phyloP scores from a whole-genome alignment of 1,284 basidiomycete genomes.

The Amylostereum chailletii region DNA sequence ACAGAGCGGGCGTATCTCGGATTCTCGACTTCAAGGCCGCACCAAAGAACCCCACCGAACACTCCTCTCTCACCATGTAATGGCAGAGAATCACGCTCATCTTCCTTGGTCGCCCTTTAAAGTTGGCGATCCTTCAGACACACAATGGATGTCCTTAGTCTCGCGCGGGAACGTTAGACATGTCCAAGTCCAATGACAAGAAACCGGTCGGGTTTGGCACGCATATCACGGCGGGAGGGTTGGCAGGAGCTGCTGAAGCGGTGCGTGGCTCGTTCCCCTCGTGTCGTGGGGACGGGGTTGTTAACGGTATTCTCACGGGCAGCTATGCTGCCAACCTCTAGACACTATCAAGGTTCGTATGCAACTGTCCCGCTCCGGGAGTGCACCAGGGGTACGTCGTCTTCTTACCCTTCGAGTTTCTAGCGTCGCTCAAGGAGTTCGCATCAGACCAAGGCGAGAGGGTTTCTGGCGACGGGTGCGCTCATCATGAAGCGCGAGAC shows the following conservation, averaged over 20 bases:
- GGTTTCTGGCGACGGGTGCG: constrained; percentile 88
- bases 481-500: constrained; percentile 91
- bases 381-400: constrained; percentile 65
- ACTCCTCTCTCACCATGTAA: too few species aligned
- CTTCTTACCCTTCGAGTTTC: background rate
- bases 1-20: too few species aligned
- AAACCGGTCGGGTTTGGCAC: constrained; percentile 79
- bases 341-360: constrained; percentile 99
- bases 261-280: constrained; percentile 33
- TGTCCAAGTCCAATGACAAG: constrained; percentile 55
- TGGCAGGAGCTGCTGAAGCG: constrained; percentile 88
- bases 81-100: too few species aligned
- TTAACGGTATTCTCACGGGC: background rate
- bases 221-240: constrained; percentile 87
- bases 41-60: too few species aligned
- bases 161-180: constrained; percentile 15
- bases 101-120: too few species aligned
- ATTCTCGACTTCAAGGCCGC: too few species aligned
- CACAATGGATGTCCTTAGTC: background rate
- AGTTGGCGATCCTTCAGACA: too few species aligned
- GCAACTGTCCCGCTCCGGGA: constrained; percentile 85
- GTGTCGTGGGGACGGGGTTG: background rate
- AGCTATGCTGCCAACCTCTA: constrained; percentile 77
- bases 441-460: constrained; percentile 79
- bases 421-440: background rate